Evolutionary conservation across 768 basidiomycete species (phyloP), one percentile per base, ranked within the genome.

Genomic region (Collybiopsis luxurians): DNA sequence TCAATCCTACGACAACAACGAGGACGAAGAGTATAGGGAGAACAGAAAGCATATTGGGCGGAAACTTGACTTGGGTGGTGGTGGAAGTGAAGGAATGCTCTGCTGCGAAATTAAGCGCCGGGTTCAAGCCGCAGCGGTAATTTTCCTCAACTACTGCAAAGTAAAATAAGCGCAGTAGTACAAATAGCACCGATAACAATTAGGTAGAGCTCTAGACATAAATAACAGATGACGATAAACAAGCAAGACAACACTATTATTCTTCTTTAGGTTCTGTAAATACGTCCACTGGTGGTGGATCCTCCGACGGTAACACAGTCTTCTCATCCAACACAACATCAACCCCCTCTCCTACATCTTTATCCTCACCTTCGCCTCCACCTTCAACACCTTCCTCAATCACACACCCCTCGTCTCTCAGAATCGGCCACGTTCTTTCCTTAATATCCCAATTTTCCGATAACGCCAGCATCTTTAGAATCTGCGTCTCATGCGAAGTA

Each of bases 391-490:
- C 76, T 59, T 89, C 89, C 66, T 90, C 89, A 43, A 90, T 72
- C 23, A 89, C 67, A 45, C 82, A 85, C 6, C 87, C 89, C 61
- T 84, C 80, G 50, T 87, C 85, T 51, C 79, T 78, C 19, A 88
- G 66, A 53, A 79, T 67, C 4, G 75, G 66, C 76, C 83, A 90
- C 24, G 85, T 77, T 26, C 69, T 69, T 51, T 90, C 87, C 51
- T 82, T 78, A 59, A 84, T 86, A 58, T 85, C 82, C 31, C 92
- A 78, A 64, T 95, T 95, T 68, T 95, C 88, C 2, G 87, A 90
- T 9, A 84, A 79, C 60, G 84, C 83, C 56, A 96, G 78, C 17
- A 84, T 83, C 69, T 91, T 95, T 56, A 95, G 69, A 51, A 96
- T 87, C 66, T 83, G 79, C 5, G 82, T 83, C 67, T 94, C 89